Percentiles rank a stretch among this genome's conserved stretches.
Conservation (phyloP, 2,329 filamentous ascomycete species). For the Erysiphe pulchra region DNA sequence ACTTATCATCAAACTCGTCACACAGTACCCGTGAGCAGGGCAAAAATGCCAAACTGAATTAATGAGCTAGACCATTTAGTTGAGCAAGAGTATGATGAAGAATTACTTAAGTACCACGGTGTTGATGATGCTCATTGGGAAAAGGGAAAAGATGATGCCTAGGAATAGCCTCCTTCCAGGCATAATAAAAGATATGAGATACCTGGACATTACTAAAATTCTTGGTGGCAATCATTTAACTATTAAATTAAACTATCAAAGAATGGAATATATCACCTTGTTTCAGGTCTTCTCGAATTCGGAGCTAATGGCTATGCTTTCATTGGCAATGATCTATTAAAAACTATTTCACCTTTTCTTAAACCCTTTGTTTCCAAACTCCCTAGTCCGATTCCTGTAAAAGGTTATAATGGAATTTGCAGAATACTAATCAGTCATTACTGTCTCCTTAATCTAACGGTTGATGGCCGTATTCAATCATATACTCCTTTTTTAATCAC, state of each 20-base stretch:
- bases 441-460: neutral
- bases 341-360: neutral
- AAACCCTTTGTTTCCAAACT: neutral
- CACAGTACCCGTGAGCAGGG: too few relatives aligned
- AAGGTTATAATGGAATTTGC: neutral
- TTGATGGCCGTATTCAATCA: neutral
- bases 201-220: neutral
- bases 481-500: neutral
- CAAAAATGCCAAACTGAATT: too few relatives aligned
- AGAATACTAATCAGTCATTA: neutral
- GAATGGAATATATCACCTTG: neutral
- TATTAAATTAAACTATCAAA: neutral
- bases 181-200: neutral
- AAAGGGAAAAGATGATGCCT: neutral
- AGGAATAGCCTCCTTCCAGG: neutral
- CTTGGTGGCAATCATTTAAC: neutral
- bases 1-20: too few relatives aligned
- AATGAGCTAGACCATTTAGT: too few relatives aligned
- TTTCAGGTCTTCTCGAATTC: neutral
- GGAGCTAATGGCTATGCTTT: neutral
- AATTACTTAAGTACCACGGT: too few relatives aligned
- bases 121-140: too few relatives aligned
- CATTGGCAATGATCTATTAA: neutral
- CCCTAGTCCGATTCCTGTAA: neutral
- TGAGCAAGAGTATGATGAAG: too few relatives aligned